A percentile compares a stretch with the other conserved stretches of the same genome.
Conservation (phyloP, 345 rosid genomes). For the Melaleuca quinquenervia region DNA sequence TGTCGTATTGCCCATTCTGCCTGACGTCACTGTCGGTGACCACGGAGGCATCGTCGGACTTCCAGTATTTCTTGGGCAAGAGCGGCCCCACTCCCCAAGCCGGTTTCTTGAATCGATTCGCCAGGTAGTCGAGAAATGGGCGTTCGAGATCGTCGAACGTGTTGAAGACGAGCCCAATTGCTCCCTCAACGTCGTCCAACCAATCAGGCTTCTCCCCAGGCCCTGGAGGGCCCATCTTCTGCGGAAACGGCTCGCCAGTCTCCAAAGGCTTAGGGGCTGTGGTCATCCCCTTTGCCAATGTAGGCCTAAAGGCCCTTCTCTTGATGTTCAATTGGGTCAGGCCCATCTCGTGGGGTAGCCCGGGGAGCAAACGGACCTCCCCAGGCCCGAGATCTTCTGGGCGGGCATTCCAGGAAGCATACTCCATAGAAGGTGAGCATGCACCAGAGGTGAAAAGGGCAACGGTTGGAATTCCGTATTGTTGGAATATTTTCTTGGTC, state of each 20-base stretch:
- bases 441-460: slow-evolving; percentile 23
- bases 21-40: not conserved
- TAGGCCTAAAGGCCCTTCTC: slow-evolving; percentile 3
- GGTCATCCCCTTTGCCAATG: not conserved
- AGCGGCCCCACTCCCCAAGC: slow-evolving; percentile 31
- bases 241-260: not conserved
- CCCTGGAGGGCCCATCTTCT: not conserved
- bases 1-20: not conserved
- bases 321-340: slow-evolving; percentile 10
- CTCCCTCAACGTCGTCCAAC: not conserved
- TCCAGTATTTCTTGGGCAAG: slow-evolving; percentile 15
- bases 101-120: slow-evolving; percentile 3
- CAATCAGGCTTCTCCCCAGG: not conserved
- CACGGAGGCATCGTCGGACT: not conserved
- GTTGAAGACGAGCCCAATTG: slow-evolving; percentile 10
- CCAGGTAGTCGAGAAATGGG: slow-evolving; percentile 24
- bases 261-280: not conserved
- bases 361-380: not conserved
- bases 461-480: slow-evolving; percentile 3
- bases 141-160: slow-evolving; percentile 29
- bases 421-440: slow-evolving; percentile 17
- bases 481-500: slow-evolving; percentile 8
- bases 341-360: slow-evolving; percentile 15
- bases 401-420: slow-evolving; percentile 8
- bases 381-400: not conserved